Evolutionary conservation across 805 yeast genomes (phyloP), one percentile per base, ranked within the genome.

Genomic region (Suhomyces sp.): DNA sequence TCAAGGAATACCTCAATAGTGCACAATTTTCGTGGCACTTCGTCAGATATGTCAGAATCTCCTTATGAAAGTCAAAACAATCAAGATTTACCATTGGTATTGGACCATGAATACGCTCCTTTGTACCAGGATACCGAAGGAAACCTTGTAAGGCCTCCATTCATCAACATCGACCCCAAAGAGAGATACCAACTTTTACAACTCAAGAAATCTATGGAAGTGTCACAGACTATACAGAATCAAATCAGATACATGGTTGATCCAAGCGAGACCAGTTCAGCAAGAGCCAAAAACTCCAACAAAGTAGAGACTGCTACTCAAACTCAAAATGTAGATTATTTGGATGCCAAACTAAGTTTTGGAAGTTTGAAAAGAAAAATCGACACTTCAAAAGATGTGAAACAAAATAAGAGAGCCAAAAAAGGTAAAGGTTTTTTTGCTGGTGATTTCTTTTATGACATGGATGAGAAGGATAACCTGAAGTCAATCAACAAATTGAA

Each of bases 271-370:
- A 72, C 78, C 3, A 29, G 55, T 3, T 35, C 50, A 25, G 53
- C 43, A 21, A 47, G 57, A 7, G 33, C 33, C 21, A 33, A 25
- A 40, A 47, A 21, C 15, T 47, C 57, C 8, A 69, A 68, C 47
- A 64, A 63, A 51, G 77, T 74, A 4, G 78, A 75, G 51, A 67
- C 75, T 1, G 51, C 75, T 7, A 75, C 79, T 5, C 79, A 75
- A 55, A 75, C 79, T 2, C 73, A 66, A 46, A 68, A 69, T 51
- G 33, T 55, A 29, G 60, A 63, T 43, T 71, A 60, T 31, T 60
- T 75, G 41, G 60, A 65, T 20, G 62, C 59, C 24, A 53, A 61
- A 12, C 62, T 74, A 51, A 60, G 64, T 31, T 72, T 69, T 47
- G 61, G 52, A 8, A 57, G 53, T 6, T 51, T 60, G 13, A 56